Evolutionary conservation across 164 flowering plant species (phyloP).

Genomic region (Malania oleifera): DNA sequence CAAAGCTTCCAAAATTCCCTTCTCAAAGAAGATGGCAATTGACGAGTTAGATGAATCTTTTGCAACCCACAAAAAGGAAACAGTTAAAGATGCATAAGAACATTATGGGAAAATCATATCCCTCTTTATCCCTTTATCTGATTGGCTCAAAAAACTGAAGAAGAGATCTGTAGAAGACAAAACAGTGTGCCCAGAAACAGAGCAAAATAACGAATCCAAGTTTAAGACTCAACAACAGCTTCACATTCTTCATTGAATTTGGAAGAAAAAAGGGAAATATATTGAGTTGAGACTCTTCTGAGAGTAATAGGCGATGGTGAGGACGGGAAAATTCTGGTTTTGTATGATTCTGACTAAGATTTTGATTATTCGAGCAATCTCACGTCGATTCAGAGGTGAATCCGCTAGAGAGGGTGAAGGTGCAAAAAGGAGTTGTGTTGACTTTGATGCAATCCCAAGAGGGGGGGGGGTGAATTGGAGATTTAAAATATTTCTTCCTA

Average conservation of each 20-base stretch:
- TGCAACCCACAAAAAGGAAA: neutral
- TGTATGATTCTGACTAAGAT: too few species aligned
- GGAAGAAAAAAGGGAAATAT: neutral
- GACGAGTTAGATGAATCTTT: neutral
- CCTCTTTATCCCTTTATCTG: constrained; percentile 3
- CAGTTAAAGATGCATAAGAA: neutral
- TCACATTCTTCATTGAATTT: neutral
- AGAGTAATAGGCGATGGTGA: too few species aligned
- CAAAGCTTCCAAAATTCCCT: neutral
- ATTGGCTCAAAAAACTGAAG: neutral
- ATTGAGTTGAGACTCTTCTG: too few species aligned
- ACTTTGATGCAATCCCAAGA: too few species aligned
- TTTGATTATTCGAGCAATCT: too few species aligned
- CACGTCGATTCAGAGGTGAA: too few species aligned
- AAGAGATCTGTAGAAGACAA: neutral
- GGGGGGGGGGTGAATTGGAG: too few species aligned
- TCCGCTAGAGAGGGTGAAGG: too few species aligned
- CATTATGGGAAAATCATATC: neutral
- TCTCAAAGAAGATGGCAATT: neutral
- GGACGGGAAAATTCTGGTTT: too few species aligned
- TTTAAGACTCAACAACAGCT: neutral
- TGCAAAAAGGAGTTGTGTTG: too few species aligned
- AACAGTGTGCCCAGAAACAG: neutral
- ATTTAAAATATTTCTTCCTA: too few species aligned
- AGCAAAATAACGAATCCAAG: neutral